These are phyloP conservation scores for Catunica adiposa DNA, from an alignment of 2,329 filamentous ascomycete species.

Conservation along the genomic window DNA sequence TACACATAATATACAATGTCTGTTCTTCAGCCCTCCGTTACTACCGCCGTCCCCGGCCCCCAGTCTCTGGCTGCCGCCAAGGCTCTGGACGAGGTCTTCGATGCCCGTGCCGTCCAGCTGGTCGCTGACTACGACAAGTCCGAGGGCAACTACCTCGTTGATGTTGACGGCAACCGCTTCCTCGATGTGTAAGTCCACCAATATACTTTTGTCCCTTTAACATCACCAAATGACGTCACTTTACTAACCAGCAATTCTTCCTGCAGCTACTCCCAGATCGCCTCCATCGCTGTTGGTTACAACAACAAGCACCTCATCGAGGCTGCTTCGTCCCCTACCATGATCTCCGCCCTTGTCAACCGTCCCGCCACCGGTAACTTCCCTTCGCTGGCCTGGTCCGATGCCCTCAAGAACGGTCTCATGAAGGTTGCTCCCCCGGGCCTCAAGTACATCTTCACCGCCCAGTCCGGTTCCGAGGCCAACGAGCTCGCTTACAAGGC, in stretches of 20 bases:
- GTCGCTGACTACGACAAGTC: slow-evolving; percentile 37
- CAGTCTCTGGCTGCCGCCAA: slow-evolving; percentile 24
- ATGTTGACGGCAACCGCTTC: slow-evolving; percentile 33
- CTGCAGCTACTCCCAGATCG: slow-evolving; percentile 71
- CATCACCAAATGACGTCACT: slow-evolving; percentile 2
- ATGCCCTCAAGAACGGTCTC: slow-evolving; percentile 62
- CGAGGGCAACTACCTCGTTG: slow-evolving; percentile 35
- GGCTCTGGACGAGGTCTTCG: slow-evolving; percentile 32
- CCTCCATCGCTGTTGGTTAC: slow-evolving; percentile 82
- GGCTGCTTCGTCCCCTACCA: slow-evolving; percentile 58
- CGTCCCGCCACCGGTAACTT: slow-evolving; percentile 83
- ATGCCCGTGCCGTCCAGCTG: slow-evolving; percentile 35
- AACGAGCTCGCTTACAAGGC: slow-evolving; percentile 94
- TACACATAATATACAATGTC: slow-evolving; percentile 6
- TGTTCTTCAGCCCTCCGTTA: slow-evolving; percentile 20
- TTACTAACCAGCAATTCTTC: not conserved
- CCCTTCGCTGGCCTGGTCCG: slow-evolving; percentile 67
- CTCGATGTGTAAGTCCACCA: slow-evolving; percentile 28
- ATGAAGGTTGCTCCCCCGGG: slow-evolving; percentile 71
- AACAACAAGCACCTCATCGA: slow-evolving; percentile 65
- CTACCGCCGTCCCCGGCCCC: slow-evolving; percentile 26
- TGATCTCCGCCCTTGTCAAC: slow-evolving; percentile 71
- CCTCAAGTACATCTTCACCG: slow-evolving; percentile 77
- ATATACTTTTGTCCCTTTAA: not conserved
- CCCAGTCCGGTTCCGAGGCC: slow-evolving; percentile 75